Evolutionary conservation across 352 stramenopile species (phyloP), one percentile per base, ranked within the genome.

Genomic region (Peronospora destructor): DNA sequence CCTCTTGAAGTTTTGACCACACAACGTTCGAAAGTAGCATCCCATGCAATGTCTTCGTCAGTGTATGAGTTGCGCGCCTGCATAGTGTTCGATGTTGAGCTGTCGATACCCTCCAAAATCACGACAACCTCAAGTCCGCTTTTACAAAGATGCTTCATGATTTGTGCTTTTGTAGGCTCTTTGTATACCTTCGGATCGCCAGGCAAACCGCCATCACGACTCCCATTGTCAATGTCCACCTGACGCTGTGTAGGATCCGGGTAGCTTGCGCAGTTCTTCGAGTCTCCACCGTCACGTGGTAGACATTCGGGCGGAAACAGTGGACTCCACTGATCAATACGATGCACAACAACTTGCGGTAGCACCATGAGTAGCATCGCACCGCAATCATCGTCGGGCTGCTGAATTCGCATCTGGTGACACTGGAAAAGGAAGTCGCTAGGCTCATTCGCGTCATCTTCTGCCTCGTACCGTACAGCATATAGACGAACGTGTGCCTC

Each of bases 371-470:
- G 64, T 19, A 94, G 61, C 72, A 88, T 89, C 4, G 74, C 70
- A 12, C 80, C 80, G 2, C 66, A 72, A 61, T 91, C 80, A 49
- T 94, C 83, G 46, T 94, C 83, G 7, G 83, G 83, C 53, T 94
- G 83, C 57, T 94, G 80, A n/a, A 91, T 54, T n/a, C 83, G 80
- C 83, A 94, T 94, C 36, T 87, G 78, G 42, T 91, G 68, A 40
- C 71, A 83, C 53, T 94, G 80, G 54, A 86, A 94, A 5, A 91
- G 54, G 12, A 55, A 66, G 21, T 87, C 80, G 7, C 63, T 53
- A 12, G 47, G 53, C 11, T 70, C 78, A 16, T 59, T 37, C 8
- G 26, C 29, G 37, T 87, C 68, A 49, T 71, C 53, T 25, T 70
- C 68, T 13, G 73, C 59, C 11, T 87, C 72, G 40, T 91, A 78